Percentiles rank a stretch among this genome's conserved stretches.
phyloP scores from a whole-genome alignment of 495 filamentous ascomycete species.

The Articulospora tetracladia region DNA sequence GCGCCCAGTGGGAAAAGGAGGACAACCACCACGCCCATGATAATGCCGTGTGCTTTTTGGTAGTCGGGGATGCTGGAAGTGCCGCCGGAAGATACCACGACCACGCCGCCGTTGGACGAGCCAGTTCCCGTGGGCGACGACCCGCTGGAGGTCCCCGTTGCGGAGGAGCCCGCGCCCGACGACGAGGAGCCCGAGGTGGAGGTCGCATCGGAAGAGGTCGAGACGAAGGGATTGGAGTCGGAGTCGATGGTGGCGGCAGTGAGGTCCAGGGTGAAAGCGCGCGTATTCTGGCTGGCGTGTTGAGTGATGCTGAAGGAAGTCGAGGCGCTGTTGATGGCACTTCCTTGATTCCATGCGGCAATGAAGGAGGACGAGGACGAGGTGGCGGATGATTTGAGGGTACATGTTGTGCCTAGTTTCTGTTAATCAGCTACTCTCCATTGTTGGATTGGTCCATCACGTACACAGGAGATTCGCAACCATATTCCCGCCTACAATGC shows the following conservation, averaged over 20 bases:
- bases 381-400: constrained; percentile 42
- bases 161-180: constrained; percentile 28
- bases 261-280: constrained; percentile 51
- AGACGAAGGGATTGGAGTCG: constrained; percentile 48
- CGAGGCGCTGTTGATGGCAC: constrained; percentile 50
- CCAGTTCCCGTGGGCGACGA: constrained; percentile 60
- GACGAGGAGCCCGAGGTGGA: background rate
- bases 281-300: constrained; percentile 54
- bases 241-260: constrained; percentile 21
- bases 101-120: constrained; percentile 59
- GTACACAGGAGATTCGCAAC: constrained; percentile 59
- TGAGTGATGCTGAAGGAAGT: constrained; percentile 44
- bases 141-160: constrained; percentile 46
- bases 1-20: constrained; percentile 40
- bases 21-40: constrained; percentile 34
- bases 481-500: constrained; percentile 49
- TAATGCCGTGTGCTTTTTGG: constrained; percentile 35
- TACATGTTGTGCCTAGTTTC: constrained; percentile 37
- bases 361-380: constrained; percentile 68
- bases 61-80: constrained; percentile 36
- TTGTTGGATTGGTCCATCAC: background rate
- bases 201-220: background rate
- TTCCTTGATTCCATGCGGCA: constrained; percentile 57
- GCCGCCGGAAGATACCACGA: constrained; percentile 37
- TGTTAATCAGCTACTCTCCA: constrained; percentile 14